phyloP scores from a whole-genome alignment of 2,329 filamentous ascomycete species.

The Escovopsis sp. region DNA sequence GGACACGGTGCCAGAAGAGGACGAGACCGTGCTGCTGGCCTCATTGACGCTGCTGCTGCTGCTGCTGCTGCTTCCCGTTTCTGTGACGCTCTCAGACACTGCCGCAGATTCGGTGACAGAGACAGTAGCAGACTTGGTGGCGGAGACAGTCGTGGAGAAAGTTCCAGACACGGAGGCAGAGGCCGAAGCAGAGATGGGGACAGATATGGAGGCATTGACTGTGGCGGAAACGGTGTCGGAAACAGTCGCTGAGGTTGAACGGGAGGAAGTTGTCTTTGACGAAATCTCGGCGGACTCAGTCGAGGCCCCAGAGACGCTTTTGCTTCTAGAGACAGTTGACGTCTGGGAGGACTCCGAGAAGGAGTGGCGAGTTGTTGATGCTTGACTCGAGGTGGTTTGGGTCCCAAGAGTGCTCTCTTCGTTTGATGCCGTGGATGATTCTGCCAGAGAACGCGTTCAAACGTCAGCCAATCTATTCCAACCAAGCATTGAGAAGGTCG shows the following conservation, averaged over 20 bases:
- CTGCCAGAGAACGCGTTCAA: no score
- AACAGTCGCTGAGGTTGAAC: background rate
- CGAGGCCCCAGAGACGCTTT: no score
- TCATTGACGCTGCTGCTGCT: no score
- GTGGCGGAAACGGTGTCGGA: background rate
- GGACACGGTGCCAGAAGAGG: slow-evolving; percentile 1
- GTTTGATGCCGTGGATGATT: no score
- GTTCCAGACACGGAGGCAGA: background rate
- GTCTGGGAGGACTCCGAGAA: background rate
- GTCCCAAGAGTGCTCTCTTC: slow-evolving; percentile 1
- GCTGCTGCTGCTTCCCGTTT: no score
- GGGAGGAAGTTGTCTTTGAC: background rate
- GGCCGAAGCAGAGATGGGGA: background rate
- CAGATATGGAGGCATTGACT: background rate
- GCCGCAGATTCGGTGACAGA: no score
- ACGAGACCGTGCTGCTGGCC: background rate
- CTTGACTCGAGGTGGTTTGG: background rate
- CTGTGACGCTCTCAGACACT: no score
- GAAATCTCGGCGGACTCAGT: background rate
- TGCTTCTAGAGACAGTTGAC: background rate
- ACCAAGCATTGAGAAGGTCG: no score
- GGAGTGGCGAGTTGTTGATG: background rate
- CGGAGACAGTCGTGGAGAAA: no score
- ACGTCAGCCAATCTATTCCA: background rate
- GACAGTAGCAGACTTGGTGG: no score